Evolutionary conservation across 805 yeast genomes (phyloP).

Genomic region (Monosporozyma siamensis): DNA sequence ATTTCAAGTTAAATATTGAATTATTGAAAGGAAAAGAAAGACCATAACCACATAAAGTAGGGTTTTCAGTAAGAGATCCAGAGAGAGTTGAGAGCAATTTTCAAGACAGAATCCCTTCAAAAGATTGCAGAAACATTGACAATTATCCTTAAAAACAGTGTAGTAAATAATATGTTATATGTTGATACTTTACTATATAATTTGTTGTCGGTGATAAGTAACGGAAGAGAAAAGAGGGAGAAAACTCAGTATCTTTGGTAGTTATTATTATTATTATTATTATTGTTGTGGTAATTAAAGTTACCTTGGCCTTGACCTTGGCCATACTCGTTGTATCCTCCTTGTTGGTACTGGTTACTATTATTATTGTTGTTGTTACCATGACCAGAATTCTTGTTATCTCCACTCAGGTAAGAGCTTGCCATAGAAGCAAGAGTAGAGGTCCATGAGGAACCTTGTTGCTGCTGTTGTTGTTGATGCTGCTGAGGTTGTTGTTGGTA

Average conservation of each 20-base stretch:
- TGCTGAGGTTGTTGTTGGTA: conserved; percentile 3
- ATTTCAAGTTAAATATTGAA: too few relatives aligned
- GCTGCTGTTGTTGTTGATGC: conserved; percentile 2
- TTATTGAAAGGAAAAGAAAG: too few relatives aligned
- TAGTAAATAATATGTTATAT: too few relatives aligned
- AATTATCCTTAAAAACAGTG: too few relatives aligned
- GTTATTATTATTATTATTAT: neutral
- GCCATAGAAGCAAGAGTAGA: conserved; percentile 4
- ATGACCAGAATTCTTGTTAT: neutral
- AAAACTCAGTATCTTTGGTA: neutral
- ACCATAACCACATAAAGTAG: too few relatives aligned
- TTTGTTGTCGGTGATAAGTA: too few relatives aligned
- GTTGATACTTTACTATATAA: too few relatives aligned
- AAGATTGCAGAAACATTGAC: too few relatives aligned
- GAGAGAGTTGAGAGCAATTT: too few relatives aligned
- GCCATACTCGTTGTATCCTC: neutral
- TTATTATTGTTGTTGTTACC: conserved; percentile 1
- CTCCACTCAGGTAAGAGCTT: neutral
- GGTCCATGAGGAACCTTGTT: conserved; percentile 1
- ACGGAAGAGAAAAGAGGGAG: neutral
- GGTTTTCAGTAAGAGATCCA: too few relatives aligned
- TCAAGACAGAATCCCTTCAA: too few relatives aligned
- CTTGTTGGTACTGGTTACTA: neutral
- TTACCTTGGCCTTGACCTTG: too few relatives aligned
- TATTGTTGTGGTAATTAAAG: neutral